A percentile compares a stretch with the other conserved stretches of the same genome.
Evolutionary conservation across 768 basidiomycete genomes (phyloP).

Genomic region (Chlorophyllum brunneum): DNA sequence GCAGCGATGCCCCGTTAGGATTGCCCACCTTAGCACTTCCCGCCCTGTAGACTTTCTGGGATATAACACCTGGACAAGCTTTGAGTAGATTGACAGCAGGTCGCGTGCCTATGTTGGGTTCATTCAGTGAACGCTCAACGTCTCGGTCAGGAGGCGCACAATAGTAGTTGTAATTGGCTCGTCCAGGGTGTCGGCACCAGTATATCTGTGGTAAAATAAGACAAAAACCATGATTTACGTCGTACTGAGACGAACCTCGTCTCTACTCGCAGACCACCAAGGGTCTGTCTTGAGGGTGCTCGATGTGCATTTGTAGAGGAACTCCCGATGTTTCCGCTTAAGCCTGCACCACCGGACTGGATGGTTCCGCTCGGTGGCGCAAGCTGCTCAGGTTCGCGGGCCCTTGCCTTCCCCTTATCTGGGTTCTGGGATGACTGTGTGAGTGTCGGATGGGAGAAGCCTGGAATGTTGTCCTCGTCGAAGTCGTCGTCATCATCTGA

Average conservation of each 20-base stretch:
- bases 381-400: constrained; percentile 50
- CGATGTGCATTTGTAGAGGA: constrained; percentile 35
- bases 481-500: constrained; percentile 77
- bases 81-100: constrained; percentile 84
- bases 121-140: not conserved
- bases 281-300: constrained; percentile 49
- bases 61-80: constrained; percentile 91
- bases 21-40: constrained; percentile 66
- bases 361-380: constrained; percentile 35
- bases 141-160: constrained; percentile 39
- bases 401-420: constrained; percentile 74
- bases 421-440: constrained; percentile 33
- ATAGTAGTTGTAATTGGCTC: constrained; percentile 90
- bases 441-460: constrained; percentile 65
- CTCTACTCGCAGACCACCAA: constrained; percentile 88
- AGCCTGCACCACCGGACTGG: constrained; percentile 24
- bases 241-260: constrained; percentile 57
- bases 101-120: constrained; percentile 68
- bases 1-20: not conserved
- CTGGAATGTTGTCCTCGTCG: constrained; percentile 78
- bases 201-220: constrained; percentile 43
- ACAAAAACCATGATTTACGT: not conserved
- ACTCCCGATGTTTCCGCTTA: constrained; percentile 75
- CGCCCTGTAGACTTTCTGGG: constrained; percentile 71
- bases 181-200: constrained; percentile 87